Evolutionary conservation across 2,329 filamentous ascomycete species (phyloP), one percentile per base, ranked within the genome.

Genomic region (Ceratocystis alfenasii): DNA sequence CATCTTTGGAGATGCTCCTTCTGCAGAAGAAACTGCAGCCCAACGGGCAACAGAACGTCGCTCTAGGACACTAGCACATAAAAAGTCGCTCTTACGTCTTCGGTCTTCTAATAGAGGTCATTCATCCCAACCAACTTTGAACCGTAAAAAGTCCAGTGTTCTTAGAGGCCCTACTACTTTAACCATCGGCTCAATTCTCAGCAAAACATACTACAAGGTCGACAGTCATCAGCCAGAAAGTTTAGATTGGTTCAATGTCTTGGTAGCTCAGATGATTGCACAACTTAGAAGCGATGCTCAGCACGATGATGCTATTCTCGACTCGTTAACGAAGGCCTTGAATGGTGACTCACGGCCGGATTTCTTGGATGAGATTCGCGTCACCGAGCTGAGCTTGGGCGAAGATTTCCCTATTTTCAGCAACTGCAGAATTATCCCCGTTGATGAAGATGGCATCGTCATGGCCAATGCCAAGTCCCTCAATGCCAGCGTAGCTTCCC

Each of bases 321-420:
- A 83, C 33, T 94, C 89, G 5, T 78, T 99, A 48, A 95, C 87
- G 1, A 89, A 89, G 65, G 83, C 93, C 0, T 80, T 99, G 66
- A 99, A 99, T 72, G 88, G 92, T n/a, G 82, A 84, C 10, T 86
- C 86, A 57, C 88, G 94, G 65, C 94, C 94, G 0, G 89, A 92
- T 70, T 99, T 95, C 74, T 80, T 99, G 41, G 93, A 95, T 74
- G 89, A 94, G 73, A 97, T 99, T 69, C 87, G 87, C 30, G 89
- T 99, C 65, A 96, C 92, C 1, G 93, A 99, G 76, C 85, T 99
- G 68, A 95, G 88, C 63, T 79, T 99, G 3, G 94, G 94, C 36
- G 94, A 99, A 72, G 94, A 99, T 72, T 99, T 97, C 70, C 94
- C 94, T 33, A 99, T 99, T 64, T 95, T 99, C 75, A 96, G 92